These are phyloP conservation scores for Pleoardoris graminearum DNA, from an alignment of 2,329 filamentous ascomycete genomes.

Conservation along the genomic window DNA sequence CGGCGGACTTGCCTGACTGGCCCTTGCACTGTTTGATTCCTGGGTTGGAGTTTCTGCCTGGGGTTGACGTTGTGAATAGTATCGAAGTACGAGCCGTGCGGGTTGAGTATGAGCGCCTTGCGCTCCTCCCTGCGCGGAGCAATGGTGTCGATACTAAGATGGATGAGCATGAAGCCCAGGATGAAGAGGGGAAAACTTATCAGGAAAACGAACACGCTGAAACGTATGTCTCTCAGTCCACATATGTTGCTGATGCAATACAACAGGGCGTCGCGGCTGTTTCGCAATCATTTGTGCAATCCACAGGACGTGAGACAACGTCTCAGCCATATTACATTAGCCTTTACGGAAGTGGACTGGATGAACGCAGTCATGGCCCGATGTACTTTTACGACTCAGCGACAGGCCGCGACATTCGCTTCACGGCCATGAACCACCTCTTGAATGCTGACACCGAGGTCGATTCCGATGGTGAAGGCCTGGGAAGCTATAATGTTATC, in stretches of 20 bases:
- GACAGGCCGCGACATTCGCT: not conserved
- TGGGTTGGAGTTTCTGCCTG: not conserved
- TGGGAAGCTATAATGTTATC: no score
- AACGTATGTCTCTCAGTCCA: not conserved
- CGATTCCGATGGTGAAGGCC: no score
- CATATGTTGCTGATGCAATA: not conserved
- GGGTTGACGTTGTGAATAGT: not conserved
- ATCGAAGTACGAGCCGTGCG: not conserved
- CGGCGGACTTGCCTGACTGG: not conserved
- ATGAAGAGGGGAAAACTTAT: not conserved
- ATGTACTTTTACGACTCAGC: not conserved
- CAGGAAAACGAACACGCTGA: not conserved
- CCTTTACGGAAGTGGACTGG: not conserved
- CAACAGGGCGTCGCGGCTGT: not conserved
- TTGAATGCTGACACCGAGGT: not conserved
- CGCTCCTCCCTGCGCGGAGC: not conserved
- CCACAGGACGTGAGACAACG: not conserved
- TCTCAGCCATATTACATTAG: not conserved
- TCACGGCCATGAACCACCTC: not conserved
- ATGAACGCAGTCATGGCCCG: not conserved
- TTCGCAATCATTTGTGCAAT: not conserved
- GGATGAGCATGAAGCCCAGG: not conserved
- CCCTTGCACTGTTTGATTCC: not conserved
- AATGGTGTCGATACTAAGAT: no score
- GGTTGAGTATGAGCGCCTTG: not conserved